phyloP scores from a whole-genome alignment of 2,329 filamentous ascomycete genomes.

The Trichoderma koningii region DNA sequence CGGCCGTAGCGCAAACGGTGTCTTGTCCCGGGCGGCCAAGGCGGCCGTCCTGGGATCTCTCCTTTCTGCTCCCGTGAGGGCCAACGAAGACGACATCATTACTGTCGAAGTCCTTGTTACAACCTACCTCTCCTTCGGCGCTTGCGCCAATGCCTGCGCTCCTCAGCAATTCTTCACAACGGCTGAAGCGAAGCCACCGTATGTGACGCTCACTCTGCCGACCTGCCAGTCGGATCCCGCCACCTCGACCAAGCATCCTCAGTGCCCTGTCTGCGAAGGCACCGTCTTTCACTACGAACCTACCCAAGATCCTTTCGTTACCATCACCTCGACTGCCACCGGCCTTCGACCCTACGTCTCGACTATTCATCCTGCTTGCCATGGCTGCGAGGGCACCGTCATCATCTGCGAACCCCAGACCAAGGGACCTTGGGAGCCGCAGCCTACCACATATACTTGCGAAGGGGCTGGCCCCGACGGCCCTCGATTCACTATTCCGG shows the following conservation, averaged over 20 bases:
- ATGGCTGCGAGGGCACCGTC: slow-evolving; percentile 33
- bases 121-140: slow-evolving; percentile 28
- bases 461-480: slow-evolving; percentile 26
- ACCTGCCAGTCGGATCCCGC: slow-evolving; percentile 30
- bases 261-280: slow-evolving; percentile 32
- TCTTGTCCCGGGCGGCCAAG: slow-evolving; percentile 26
- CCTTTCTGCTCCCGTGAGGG: slow-evolving; percentile 26
- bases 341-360: slow-evolving; percentile 31
- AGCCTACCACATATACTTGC: slow-evolving; percentile 24
- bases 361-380: slow-evolving; percentile 31
- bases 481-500: slow-evolving; percentile 27
- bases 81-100: slow-evolving; percentile 16
- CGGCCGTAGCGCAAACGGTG: slow-evolving; percentile 17
- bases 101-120: slow-evolving; percentile 31
- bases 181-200: slow-evolving; percentile 13
- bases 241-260: slow-evolving; percentile 31
- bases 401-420: slow-evolving; percentile 34
- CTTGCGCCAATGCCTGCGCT: slow-evolving; percentile 28
- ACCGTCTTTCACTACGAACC: slow-evolving; percentile 35
- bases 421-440: neutral
- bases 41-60: slow-evolving; percentile 28
- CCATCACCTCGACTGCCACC: slow-evolving; percentile 30
- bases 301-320: slow-evolving; percentile 33
- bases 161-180: slow-evolving; percentile 10
- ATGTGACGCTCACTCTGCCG: slow-evolving; percentile 32